Conservation (phyloP, 305 asterid species). For the Fraxinus paxiana region DNA sequence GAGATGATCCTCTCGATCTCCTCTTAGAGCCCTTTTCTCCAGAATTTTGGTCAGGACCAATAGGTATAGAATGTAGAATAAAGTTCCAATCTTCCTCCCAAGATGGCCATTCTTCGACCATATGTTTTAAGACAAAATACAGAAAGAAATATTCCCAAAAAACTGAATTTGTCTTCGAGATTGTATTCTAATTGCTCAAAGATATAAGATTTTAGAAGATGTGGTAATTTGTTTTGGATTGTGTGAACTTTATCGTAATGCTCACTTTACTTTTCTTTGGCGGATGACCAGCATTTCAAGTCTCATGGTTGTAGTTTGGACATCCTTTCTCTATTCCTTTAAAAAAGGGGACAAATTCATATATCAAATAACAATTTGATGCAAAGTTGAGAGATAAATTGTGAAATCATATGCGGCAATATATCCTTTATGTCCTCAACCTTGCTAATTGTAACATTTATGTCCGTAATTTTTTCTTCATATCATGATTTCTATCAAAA, state of each 20-base stretch:
- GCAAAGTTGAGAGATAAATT: background rate
- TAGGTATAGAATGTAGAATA: background rate
- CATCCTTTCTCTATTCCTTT: background rate
- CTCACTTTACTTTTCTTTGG: background rate
- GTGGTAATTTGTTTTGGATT: background rate
- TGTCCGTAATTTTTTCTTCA: background rate
- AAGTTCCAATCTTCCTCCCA: background rate
- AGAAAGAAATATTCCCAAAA: background rate
- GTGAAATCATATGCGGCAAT: background rate
- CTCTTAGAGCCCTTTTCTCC: background rate
- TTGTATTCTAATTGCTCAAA: background rate
- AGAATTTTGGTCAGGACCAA: background rate
- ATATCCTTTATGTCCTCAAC: no score
- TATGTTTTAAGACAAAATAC: background rate
- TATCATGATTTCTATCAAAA: background rate
- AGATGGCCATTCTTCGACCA: background rate
- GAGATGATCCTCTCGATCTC: background rate
- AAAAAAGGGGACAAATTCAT: background rate
- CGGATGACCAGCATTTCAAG: background rate
- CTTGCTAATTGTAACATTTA: background rate
- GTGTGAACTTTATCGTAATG: background rate
- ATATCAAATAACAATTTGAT: background rate
- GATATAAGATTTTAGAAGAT: background rate
- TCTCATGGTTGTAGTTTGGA: background rate
- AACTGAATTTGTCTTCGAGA: background rate